Conservation (phyloP, 2,329 filamentous ascomycete species). For the Xylariaceae sp. region DNA sequence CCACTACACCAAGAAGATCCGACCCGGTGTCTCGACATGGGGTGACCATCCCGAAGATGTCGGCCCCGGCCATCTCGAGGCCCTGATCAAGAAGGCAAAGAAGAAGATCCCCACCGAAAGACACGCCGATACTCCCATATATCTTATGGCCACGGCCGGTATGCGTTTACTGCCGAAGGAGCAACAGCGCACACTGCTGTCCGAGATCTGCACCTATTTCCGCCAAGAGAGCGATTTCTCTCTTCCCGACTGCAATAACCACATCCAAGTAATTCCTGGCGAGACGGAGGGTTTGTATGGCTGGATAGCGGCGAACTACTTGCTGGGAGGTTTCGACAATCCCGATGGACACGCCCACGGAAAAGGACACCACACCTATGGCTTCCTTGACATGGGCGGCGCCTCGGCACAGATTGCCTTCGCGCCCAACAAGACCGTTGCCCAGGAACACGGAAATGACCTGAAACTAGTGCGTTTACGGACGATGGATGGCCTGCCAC, state of each 20-base stretch:
- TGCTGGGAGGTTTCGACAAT: constrained; percentile 83
- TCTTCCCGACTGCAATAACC: constrained; percentile 80
- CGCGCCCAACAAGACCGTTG: constrained; percentile 86
- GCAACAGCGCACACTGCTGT: constrained; percentile 67
- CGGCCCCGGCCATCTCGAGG: constrained; percentile 73
- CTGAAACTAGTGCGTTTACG: constrained; percentile 81
- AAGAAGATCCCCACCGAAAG: constrained; percentile 70
- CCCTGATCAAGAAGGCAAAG: constrained; percentile 76
- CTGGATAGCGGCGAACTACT: constrained; percentile 95
- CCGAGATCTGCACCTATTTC: constrained; percentile 78
- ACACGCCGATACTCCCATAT: constrained; percentile 80
- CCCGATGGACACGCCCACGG: constrained; percentile 72
- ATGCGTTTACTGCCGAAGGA: constrained; percentile 77
- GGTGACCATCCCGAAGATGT: constrained; percentile 70
- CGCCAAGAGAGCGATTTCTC: constrained; percentile 71
- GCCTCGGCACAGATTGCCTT: constrained; percentile 98
- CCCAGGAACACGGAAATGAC: constrained; percentile 82
- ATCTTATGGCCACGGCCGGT: constrained; percentile 90
- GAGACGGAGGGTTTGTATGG: constrained; percentile 95
- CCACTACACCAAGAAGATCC: constrained; percentile 88
- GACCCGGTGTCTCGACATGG: constrained; percentile 88
- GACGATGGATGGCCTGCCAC: constrained; percentile 68
- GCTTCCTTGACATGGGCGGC: constrained; percentile 97
- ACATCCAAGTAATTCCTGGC: constrained; percentile 91
- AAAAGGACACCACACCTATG: constrained; percentile 88